Conservation (phyloP, 306 rosid genomes). For the Fragaria iinumae region DNA sequence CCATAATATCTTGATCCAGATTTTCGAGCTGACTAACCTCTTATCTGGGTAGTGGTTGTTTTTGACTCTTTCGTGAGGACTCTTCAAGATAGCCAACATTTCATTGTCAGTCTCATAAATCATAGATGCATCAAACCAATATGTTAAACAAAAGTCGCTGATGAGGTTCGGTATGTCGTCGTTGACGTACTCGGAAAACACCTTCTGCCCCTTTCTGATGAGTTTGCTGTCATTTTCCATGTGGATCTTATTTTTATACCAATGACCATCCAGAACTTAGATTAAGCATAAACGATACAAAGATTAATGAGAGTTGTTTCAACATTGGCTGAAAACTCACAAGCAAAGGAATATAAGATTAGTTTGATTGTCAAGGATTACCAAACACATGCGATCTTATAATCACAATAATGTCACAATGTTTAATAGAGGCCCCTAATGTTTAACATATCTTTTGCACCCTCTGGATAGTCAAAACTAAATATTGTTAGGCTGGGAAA, state of each 20-base stretch:
- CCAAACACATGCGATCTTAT: background rate
- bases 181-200: background rate
- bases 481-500: background rate
- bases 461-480: background rate
- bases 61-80: background rate
- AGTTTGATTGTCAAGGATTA: conserved; percentile 4
- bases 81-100: background rate
- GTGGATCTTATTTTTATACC: background rate
- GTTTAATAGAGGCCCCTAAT: background rate
- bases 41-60: background rate
- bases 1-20: background rate
- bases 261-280: background rate
- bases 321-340: background rate
- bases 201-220: background rate
- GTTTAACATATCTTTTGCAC: background rate
- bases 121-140: background rate
- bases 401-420: background rate
- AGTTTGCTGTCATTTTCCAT: background rate
- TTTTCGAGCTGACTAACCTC: background rate
- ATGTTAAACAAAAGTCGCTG: background rate
- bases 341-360: background rate
- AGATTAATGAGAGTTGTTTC: background rate
- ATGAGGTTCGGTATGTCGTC: background rate
- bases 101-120: background rate
- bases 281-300: background rate